Evolutionary conservation across 208 protist genomes (phyloP).

Genomic region (Borovskyia barvae): DNA sequence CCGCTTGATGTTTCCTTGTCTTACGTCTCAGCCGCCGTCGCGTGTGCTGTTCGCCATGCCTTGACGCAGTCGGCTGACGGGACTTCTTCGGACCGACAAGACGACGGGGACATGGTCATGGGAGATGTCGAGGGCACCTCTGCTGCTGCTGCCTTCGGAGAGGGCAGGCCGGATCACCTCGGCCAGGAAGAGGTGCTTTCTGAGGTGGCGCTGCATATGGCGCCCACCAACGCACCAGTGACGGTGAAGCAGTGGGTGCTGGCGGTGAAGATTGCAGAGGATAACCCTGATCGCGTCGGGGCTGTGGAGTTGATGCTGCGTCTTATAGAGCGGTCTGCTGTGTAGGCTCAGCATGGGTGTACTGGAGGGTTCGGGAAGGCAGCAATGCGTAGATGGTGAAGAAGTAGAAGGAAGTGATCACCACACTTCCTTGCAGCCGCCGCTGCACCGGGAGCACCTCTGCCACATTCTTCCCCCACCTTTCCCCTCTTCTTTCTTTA

Average conservation of each 20-base stretch:
- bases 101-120: no score
- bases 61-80: no score
- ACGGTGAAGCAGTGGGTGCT: constrained; percentile 11
- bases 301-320: not conserved
- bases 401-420: no score
- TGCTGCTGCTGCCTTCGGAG: not conserved
- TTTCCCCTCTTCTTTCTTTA: no score
- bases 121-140: not conserved
- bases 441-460: no score
- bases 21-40: constrained; percentile 17
- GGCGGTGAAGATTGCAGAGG: constrained; percentile 19
- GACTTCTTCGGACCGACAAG: no score
- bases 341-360: not conserved
- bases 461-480: no score
- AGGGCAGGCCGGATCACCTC: no score
- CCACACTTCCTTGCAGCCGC: no score
- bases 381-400: no score
- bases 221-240: not conserved
- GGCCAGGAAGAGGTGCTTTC: not conserved
- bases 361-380: no score
- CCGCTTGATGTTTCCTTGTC: constrained; percentile 16
- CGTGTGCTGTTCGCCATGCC: constrained; percentile 7
- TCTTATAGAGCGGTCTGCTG: constrained; percentile 17
- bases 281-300: no score
- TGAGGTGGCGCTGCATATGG: not conserved